Evolutionary conservation across 2,329 filamentous ascomycete species (phyloP).

Genomic region (Colletotrichum gigasporum): DNA sequence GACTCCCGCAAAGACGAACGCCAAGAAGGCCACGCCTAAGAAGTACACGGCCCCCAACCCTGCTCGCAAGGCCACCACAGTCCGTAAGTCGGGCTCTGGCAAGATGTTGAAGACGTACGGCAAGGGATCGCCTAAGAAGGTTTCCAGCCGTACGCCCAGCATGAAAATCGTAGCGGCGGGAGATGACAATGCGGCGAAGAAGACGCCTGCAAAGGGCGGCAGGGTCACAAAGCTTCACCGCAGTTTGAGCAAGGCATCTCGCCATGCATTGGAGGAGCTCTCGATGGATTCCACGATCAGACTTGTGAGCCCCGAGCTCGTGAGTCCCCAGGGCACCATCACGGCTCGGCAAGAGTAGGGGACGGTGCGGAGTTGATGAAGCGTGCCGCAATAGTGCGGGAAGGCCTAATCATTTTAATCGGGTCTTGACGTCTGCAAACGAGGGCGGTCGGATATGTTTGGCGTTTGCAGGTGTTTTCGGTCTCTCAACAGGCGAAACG

Average conservation of each 20-base stretch:
- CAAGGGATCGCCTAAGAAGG: conserved; percentile 25
- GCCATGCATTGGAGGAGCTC: conserved; percentile 30
- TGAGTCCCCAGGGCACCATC: conserved; percentile 25
- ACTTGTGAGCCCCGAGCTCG: conserved; percentile 30
- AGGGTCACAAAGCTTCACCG: conserved; percentile 11
- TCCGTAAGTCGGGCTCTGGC: conserved; percentile 32
- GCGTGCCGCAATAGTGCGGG: background rate
- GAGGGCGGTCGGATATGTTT: conserved; percentile 25
- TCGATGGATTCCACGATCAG: conserved; percentile 28
- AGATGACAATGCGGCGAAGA: background rate
- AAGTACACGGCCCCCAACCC: conserved; percentile 31
- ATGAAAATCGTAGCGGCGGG: conserved; percentile 32
- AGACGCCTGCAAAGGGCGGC: background rate
- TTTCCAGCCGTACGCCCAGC: conserved; percentile 24
- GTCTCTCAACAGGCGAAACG: conserved; percentile 31
- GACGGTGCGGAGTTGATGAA: background rate
- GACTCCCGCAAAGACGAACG: conserved; percentile 2
- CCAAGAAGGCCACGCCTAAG: conserved; percentile 22
- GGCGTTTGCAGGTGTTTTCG: conserved; percentile 29
- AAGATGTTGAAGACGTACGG: conserved; percentile 33
- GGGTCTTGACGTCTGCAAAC: conserved; percentile 28
- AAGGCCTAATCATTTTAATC: background rate
- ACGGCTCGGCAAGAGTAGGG: conserved; percentile 25
- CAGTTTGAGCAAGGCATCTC: conserved; percentile 32
- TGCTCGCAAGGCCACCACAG: conserved; percentile 24